Evolutionary conservation across 192 early-diverging fungal genomes (phyloP), one percentile per base, ranked within the genome.

Genomic region (Gaertneriomyces sp.): DNA sequence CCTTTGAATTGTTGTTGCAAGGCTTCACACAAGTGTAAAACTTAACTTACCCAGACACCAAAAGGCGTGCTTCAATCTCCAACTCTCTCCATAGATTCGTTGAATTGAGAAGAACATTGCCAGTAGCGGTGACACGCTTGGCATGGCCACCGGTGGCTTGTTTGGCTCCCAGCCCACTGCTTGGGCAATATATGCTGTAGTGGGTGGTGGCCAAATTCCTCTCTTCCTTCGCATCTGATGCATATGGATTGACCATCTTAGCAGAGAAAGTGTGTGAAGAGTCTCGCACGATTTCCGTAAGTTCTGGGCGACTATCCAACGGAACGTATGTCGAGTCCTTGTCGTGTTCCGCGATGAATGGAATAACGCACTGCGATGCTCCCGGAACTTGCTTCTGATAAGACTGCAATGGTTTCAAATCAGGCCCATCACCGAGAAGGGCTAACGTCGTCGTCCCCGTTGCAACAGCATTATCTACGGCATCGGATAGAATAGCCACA

Each of bases 91-190:
- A 64, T 62, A n/a, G 59, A 63, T 62, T 25, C 12, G 14, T 60
- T 17, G 63, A 64, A 38, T 64, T 58, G 58, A 60, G 16, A n/a
- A 64, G 61, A 12, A 58, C 43, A 63, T 62, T 65, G 16, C 53
- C 63, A 14, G 53, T 33, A 33, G 61, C 60, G 47, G 33, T 12
- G 12, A 42, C 12, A n/a, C 2, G 47, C 5, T 17, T 42, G 20
- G 14, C 12, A 11, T 14, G 55, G 42, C 55, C 11, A 42, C 44
- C 55, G 14, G 14, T 51, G 20, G 49, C 49, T 20, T 51, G 4
- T 4, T n/a, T 5, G 20, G 49, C 20, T 5, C n/a, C 5, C n/a
- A 20, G n/a, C 5, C n/a, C 6, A 4, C n/a, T 5, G 6, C 20
- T n/a, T 5, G 49, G 6, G 20, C 49, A 51, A 17, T 51, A 20